Base-by-base conservation (phyloP, 2,329 filamentous ascomycete genomes). In the Pseudocercospora fijiensis region DNA sequence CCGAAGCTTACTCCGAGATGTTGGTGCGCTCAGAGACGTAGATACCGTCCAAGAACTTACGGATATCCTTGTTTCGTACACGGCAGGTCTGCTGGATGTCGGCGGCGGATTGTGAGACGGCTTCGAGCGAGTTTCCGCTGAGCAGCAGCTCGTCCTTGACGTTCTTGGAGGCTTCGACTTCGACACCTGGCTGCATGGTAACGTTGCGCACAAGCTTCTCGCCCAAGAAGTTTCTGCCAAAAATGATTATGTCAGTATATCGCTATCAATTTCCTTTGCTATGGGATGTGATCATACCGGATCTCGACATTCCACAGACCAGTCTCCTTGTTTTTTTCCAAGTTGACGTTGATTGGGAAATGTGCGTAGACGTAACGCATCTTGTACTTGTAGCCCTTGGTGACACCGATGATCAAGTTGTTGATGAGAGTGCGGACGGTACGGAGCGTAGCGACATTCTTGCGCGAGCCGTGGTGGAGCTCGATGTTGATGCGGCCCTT, bases 21-120 rank as follows among this genome's bases (percentile, higher is more conserved):
- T 98, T 96, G 83, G 90, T 90, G 86, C 92, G 90, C 90, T 99
- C 95, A 80, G 93, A 97, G 78, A 99, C 95, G 87, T 99, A 99
- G 82, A 99, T 87, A 89, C 95, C 95, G 85, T 99, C 96, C 87
- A 99, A 89, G 90, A 99, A 99, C 90, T 97, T 97, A 86, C 96
- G 92, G 86, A 99, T 99, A 96, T 99, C 95, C 92, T 99, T 99
- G 91, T 99, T 99, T 83, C 92, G 89, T 83, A 99, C 95, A 84
- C 88, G 88, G 92, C 95, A 99, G 84, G 95, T 93, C 85, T 99
- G 95, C 87, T 99, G 95, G 82, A 99, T 97, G 82, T 99, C 95
- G 83, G 95, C 95, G 74, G 95, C 95, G 79, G 89, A 92, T 86
- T 99, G 95, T 78, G 95, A 99, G 73, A 99, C 95, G 80, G 88